These are phyloP conservation scores for Chlorella sp. DNA, from an alignment of 139 green algal species.

Conservation along the genomic window DNA sequence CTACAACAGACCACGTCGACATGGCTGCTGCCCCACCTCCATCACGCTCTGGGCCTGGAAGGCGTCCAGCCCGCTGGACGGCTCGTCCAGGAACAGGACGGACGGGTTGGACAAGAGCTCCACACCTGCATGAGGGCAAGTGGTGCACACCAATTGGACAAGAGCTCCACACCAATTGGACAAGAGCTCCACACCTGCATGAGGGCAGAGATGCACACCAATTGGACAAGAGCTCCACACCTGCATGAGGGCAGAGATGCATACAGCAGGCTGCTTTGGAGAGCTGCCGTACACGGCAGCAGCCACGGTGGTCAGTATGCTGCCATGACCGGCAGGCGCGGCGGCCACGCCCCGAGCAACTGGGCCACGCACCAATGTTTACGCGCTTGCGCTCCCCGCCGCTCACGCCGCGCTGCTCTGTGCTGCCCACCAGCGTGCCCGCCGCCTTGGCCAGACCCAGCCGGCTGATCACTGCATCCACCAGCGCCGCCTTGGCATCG, in stretches of 20 bases:
- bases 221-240: slow-evolving; percentile 50
- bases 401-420: slow-evolving; percentile 37
- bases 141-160: slow-evolving; percentile 22
- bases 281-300: too few species aligned
- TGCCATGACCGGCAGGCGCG: too few species aligned
- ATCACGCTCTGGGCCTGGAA: slow-evolving; percentile 65
- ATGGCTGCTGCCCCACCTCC: background rate
- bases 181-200: slow-evolving; percentile 44
- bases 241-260: too few species aligned
- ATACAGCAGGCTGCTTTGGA: too few species aligned
- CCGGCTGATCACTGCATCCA: slow-evolving; percentile 38
- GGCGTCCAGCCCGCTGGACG: slow-evolving; percentile 57
- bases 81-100: slow-evolving; percentile 66
- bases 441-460: slow-evolving; percentile 48
- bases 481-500: slow-evolving; percentile 28
- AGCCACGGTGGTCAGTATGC: too few species aligned
- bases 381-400: slow-evolving; percentile 64
- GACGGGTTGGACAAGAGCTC: slow-evolving; percentile 52
- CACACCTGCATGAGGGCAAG: too few species aligned
- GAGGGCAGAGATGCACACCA: too few species aligned
- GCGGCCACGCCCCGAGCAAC: too few species aligned
- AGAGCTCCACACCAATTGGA: slow-evolving; percentile 45
- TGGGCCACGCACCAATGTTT: slow-evolving; percentile 33
- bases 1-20: too few species aligned
- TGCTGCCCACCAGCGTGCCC: slow-evolving; percentile 57